Conservation (phyloP, 1,139 yeast genomes). For the Geotrichum aggregatum region DNA sequence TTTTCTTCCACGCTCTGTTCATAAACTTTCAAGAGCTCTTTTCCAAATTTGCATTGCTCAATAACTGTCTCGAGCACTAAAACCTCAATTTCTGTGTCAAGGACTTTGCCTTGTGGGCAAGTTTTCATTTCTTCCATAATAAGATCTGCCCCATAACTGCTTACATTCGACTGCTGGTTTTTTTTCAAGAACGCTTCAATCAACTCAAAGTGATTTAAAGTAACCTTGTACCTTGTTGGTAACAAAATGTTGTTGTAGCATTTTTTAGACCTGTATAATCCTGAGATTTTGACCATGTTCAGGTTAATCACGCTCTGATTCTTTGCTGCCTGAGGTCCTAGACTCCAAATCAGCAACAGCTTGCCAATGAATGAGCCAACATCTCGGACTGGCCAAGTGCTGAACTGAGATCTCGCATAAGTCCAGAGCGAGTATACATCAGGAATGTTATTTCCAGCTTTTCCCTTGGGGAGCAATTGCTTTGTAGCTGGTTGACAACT, state of each 20-base stretch:
- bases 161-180: neutral
- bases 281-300: neutral
- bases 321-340: neutral
- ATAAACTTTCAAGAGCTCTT: neutral
- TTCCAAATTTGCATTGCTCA: neutral
- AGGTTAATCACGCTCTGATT: neutral
- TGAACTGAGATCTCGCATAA: neutral
- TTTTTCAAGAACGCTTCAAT: neutral
- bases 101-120: neutral
- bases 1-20: neutral
- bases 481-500: neutral
- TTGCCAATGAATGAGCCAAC: neutral
- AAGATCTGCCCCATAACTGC: neutral
- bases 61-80: neutral
- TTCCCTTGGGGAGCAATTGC: neutral
- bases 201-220: neutral
- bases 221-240: neutral
- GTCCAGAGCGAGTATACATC: conserved; percentile 2
- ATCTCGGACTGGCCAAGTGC: neutral
- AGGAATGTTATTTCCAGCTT: neutral
- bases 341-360: conserved; percentile 1
- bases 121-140: neutral
- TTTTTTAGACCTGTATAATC: neutral
- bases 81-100: neutral
- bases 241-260: neutral